Conservation (phyloP, 306 rosid genomes). For the Pterocarpus santalinus region DNA sequence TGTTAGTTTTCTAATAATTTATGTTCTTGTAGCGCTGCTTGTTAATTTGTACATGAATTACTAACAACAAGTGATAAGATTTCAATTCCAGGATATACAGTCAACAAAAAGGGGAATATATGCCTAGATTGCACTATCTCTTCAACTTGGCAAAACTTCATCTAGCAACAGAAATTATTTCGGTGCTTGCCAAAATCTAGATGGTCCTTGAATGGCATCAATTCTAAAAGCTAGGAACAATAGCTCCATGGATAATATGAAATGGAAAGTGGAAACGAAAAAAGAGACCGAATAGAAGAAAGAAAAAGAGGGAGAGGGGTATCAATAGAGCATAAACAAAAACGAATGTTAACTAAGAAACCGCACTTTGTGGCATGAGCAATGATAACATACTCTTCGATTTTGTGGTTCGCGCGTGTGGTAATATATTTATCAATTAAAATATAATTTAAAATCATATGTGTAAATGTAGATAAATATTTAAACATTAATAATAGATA, state of each 20-base stretch:
- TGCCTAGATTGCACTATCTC: not conserved
- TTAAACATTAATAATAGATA: too few species aligned
- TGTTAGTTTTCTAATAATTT: too few species aligned
- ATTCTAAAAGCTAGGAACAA: not conserved
- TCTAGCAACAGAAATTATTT: not conserved
- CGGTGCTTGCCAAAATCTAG: not conserved
- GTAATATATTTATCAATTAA: too few species aligned
- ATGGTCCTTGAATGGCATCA: conserved; percentile 12
- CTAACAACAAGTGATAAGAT: not conserved
- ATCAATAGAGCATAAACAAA: too few species aligned
- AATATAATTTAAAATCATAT: too few species aligned
- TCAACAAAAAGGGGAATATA: not conserved
- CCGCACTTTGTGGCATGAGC: too few species aligned
- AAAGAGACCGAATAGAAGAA: not conserved
- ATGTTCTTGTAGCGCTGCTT: too few species aligned
- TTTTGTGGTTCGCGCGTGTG: too few species aligned
- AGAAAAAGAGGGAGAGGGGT: too few species aligned
- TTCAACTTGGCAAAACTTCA: conserved; percentile 13
- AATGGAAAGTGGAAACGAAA: not conserved
- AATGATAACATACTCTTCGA: too few species aligned
- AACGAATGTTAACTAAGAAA: too few species aligned
- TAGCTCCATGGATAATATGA: not conserved
- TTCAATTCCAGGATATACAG: not conserved
- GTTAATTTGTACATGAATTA: not conserved
- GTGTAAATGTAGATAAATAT: too few species aligned